These are phyloP conservation scores for Pythium brassicae DNA, from an alignment of 352 stramenopile genomes.

Conservation along the genomic window DNA sequence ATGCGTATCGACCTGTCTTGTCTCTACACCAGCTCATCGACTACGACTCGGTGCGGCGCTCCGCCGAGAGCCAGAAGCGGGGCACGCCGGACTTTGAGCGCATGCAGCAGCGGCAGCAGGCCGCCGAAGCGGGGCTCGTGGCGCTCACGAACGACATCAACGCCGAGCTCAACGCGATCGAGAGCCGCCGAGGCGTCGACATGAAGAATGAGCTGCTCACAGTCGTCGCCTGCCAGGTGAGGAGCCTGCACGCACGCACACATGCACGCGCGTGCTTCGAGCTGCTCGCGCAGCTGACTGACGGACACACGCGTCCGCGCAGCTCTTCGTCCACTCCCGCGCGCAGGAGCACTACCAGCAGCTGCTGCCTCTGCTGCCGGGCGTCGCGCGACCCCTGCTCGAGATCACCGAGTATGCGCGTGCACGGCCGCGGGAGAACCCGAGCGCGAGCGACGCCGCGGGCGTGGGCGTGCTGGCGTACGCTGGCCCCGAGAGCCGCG, in stretches of 20 bases:
- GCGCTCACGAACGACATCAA: slow-evolving; percentile 61
- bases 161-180: slow-evolving; percentile 52
- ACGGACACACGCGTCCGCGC: neutral
- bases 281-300: neutral
- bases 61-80: slow-evolving; percentile 52
- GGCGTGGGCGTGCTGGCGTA: slow-evolving; percentile 57
- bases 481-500: slow-evolving; percentile 34
- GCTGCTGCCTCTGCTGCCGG: slow-evolving; percentile 62
- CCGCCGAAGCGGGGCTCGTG: slow-evolving; percentile 41
- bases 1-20: neutral
- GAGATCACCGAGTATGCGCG: slow-evolving; percentile 54
- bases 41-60: slow-evolving; percentile 66
- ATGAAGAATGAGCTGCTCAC: slow-evolving; percentile 80
- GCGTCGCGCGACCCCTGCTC: slow-evolving; percentile 53
- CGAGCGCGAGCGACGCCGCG: slow-evolving; percentile 8
- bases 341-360: slow-evolving; percentile 72
- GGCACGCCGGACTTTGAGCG: slow-evolving; percentile 67
- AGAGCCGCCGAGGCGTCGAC: slow-evolving; percentile 50
- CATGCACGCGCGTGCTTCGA: neutral
- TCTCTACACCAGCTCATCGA: slow-evolving; percentile 41
- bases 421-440: slow-evolving; percentile 37
- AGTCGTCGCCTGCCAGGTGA: slow-evolving; percentile 63
- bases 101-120: slow-evolving; percentile 49
- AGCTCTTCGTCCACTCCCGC: slow-evolving; percentile 63
- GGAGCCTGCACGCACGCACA: too few species aligned